Base-by-base conservation (phyloP, 2,329 filamentous ascomycete genomes). In the Beauveria rudraprayagi region DNA sequence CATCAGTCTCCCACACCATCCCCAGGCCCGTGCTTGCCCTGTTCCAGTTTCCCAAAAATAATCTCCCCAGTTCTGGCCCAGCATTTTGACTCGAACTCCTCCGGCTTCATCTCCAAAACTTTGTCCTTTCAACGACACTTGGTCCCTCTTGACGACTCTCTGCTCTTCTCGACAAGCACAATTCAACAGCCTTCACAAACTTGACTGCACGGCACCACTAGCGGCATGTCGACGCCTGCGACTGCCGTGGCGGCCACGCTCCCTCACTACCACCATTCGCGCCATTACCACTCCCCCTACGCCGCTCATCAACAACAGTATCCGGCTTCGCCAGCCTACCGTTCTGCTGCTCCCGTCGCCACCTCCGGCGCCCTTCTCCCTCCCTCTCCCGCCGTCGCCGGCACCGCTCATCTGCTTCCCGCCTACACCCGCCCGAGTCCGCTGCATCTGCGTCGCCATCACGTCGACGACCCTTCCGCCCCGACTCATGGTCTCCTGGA, bases 221-320 rank as follows among this genome's bases (percentile, higher is more conserved):
- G 56, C 57, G 60, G 65, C 69, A 92, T 93, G 90, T 92, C 90
- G 80, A 92, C 89, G 68, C 89, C 90, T 67, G 91, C 89, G 64
- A 89, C 87, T 70, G 87, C 87, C 69, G 89, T 87, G 73, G 50
- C 51, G 30, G 86, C 86, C 70, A 88, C 86, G 67, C 80, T 90
- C 71, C 86, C 86, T 72, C 84, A 83, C 69, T 86, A 85, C 77
- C 85, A 85, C 77, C 86, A 84, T 70, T 78, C 82, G 68, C 85
- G 86, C 78, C 87, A 87, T 70, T 80, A 84, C 70, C 83, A 85
- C 69, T 71, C 81, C 52, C 80, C 78, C 63, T 75, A 79, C 66
- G 73, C 78, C 67, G 68, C 69, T 69, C 62, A 65, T 53, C 70
- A 72, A 59, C 68, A 70, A 59, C 69, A 56, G 40, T 59, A 56